Conservation (phyloP, 495 filamentous ascomycete species). For the Aspergillus affinis region DNA sequence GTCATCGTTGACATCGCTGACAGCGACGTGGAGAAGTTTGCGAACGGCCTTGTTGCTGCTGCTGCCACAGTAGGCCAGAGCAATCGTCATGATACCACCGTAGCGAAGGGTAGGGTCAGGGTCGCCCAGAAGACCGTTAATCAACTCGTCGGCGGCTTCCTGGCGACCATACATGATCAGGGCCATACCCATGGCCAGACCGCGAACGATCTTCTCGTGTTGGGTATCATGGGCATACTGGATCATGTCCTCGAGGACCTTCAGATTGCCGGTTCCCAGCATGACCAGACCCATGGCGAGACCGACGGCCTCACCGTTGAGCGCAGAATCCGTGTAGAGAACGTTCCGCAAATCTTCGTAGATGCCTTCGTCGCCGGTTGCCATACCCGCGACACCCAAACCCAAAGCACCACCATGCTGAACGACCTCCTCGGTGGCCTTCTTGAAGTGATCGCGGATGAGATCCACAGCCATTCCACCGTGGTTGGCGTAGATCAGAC, state of each 20-base stretch:
- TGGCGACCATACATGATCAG: constrained; percentile 97
- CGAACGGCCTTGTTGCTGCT: constrained; percentile 98
- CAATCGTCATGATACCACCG: constrained; percentile 98
- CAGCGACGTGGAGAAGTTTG: constrained; percentile 93
- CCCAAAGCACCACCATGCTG: constrained; percentile 96
- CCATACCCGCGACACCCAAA: constrained; percentile 97
- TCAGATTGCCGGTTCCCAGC: constrained; percentile 91
- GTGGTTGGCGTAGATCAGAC: constrained; percentile 97
- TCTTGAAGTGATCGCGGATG: constrained; percentile 81
- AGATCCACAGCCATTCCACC: constrained; percentile 89
- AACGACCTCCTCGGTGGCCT: constrained; percentile 88
- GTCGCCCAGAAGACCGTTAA: constrained; percentile 89
- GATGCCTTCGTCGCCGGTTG: constrained; percentile 83
- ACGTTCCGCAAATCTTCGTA: constrained; percentile 87
- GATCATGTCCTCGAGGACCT: constrained; percentile 90
- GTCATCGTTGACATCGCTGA: constrained; percentile 98
- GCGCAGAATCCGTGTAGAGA: constrained; percentile 87
- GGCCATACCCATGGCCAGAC: constrained; percentile 93
- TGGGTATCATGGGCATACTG: constrained; percentile 96
- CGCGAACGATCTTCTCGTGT: constrained; percentile 98
- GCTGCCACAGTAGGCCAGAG: constrained; percentile 94
- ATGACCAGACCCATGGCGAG: constrained; percentile 96
- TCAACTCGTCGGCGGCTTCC: constrained; percentile 90
- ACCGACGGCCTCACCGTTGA: constrained; percentile 96
- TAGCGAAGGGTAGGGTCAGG: constrained; percentile 93